Percentiles rank a stretch among this genome's conserved stretches.
These are phyloP conservation scores for Starmerella floricola DNA, from an alignment of 805 yeast genomes.

Conservation along the genomic window DNA sequence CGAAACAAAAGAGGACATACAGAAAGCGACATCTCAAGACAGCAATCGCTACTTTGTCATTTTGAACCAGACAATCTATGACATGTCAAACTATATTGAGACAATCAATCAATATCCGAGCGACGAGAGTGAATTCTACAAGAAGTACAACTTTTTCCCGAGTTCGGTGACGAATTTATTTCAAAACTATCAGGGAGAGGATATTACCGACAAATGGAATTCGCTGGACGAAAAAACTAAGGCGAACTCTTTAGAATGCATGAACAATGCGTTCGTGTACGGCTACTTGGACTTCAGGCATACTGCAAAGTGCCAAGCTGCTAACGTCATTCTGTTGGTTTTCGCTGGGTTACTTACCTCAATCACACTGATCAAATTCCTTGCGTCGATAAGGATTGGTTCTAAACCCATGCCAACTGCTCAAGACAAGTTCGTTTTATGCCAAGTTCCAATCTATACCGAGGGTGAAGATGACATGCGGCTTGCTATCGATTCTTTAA, in stretches of 20 bases:
- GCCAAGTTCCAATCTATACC: slow-evolving; percentile 40
- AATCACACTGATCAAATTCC: slow-evolving; percentile 32
- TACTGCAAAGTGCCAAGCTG: slow-evolving; percentile 32
- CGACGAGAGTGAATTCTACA: slow-evolving; percentile 18
- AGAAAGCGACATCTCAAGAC: slow-evolving; percentile 18
- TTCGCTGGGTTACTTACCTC: slow-evolving; percentile 31
- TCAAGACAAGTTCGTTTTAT: slow-evolving; percentile 33
- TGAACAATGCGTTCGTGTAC: slow-evolving; percentile 29
- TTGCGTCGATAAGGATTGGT: slow-evolving; percentile 32
- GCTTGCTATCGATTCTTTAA: slow-evolving; percentile 45
- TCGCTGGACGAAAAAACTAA: slow-evolving; percentile 23
- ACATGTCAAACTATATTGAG: slow-evolving; percentile 30
- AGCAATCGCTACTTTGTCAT: slow-evolving; percentile 26
- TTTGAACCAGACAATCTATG: slow-evolving; percentile 29
- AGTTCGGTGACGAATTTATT: slow-evolving; percentile 27
- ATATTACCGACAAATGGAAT: slow-evolving; percentile 27
- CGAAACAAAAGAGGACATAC: slow-evolving; percentile 24
- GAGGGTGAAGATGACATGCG: slow-evolving; percentile 46
- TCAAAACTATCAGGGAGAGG: slow-evolving; percentile 28
- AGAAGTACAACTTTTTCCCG: slow-evolving; percentile 30
- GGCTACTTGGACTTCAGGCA: slow-evolving; percentile 32
- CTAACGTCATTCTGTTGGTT: slow-evolving; percentile 31
- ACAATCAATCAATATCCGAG: slow-evolving; percentile 26
- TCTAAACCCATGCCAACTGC: slow-evolving; percentile 29
- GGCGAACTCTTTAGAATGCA: slow-evolving; percentile 26